phyloP scores from a whole-genome alignment of 768 basidiomycete genomes.

The Leucosporidium creatinivorum region DNA sequence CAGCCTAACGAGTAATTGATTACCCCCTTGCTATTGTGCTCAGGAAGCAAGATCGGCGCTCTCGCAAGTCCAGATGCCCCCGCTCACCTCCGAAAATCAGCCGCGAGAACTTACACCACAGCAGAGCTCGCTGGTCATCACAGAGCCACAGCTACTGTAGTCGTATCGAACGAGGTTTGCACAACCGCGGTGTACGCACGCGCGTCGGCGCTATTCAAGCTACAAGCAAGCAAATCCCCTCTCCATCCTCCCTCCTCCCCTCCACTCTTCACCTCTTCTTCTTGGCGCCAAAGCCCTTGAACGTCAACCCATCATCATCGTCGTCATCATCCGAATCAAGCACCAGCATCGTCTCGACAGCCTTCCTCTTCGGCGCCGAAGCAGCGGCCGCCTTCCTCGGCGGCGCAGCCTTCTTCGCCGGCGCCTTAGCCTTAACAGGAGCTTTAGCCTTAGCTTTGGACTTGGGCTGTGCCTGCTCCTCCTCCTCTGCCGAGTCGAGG shows the following conservation, averaged over 20 bases:
- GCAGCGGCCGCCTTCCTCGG: background rate
- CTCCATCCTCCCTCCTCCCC: background rate
- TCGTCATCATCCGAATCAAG: background rate
- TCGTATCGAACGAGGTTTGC: no score
- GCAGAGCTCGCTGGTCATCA: no score
- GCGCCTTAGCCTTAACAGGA: background rate
- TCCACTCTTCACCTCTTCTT: background rate
- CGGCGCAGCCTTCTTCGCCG: background rate
- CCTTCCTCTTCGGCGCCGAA: background rate
- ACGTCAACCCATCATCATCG: background rate
- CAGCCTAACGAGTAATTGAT: no score
- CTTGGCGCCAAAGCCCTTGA: constrained; percentile 7
- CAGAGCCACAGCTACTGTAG: no score
- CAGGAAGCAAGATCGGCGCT: no score
- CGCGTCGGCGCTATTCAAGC: background rate
- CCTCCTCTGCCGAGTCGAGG: constrained; percentile 11
- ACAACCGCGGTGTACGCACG: no score
- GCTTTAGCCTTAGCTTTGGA: background rate
- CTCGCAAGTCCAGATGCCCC: no score
- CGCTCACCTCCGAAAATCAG: no score
- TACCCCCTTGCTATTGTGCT: no score
- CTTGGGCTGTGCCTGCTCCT: constrained; percentile 1
- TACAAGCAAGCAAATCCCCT: background rate
- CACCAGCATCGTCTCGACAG: background rate
- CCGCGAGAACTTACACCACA: no score